phyloP scores from a whole-genome alignment of 2,329 filamentous ascomycete genomes.

The Didymella pinodella region DNA sequence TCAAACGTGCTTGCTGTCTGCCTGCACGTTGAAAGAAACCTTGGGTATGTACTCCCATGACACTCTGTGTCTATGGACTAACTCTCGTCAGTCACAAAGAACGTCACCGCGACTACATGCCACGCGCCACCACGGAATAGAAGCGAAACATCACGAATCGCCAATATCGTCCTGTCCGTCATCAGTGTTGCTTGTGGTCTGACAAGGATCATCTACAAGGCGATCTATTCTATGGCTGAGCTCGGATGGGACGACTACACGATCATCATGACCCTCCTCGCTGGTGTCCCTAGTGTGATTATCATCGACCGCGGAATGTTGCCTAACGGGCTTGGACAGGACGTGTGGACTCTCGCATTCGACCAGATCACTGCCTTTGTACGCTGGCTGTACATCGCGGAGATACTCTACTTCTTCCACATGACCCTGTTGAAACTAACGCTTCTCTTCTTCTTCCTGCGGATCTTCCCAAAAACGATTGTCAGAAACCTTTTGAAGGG shows the following conservation, averaged over 20 bases:
- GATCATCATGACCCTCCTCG: constrained; percentile 32
- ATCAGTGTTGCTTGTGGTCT: constrained; percentile 47
- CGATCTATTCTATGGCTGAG: constrained; percentile 43
- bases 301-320: constrained; percentile 33
- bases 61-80: background rate
- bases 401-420: constrained; percentile 46
- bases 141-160: constrained; percentile 40
- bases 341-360: constrained; percentile 60
- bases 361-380: constrained; percentile 56
- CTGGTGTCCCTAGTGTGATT: constrained; percentile 37
- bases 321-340: constrained; percentile 57
- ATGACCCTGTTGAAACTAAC: constrained; percentile 40
- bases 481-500: constrained; percentile 26
- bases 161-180: constrained; percentile 47
- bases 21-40: constrained; percentile 28
- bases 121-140: constrained; percentile 50
- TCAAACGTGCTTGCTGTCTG: constrained; percentile 23
- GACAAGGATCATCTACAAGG: constrained; percentile 50
- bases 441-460: constrained; percentile 40
- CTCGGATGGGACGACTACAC: constrained; percentile 53
- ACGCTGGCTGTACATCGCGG: constrained; percentile 42
- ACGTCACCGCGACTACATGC: constrained; percentile 52
- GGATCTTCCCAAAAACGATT: constrained; percentile 40
- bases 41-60: constrained; percentile 21
- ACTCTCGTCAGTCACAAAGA: constrained; percentile 50